Base-by-base conservation (phyloP, 345 rosid species). In the Salix suchowensis region DNA sequence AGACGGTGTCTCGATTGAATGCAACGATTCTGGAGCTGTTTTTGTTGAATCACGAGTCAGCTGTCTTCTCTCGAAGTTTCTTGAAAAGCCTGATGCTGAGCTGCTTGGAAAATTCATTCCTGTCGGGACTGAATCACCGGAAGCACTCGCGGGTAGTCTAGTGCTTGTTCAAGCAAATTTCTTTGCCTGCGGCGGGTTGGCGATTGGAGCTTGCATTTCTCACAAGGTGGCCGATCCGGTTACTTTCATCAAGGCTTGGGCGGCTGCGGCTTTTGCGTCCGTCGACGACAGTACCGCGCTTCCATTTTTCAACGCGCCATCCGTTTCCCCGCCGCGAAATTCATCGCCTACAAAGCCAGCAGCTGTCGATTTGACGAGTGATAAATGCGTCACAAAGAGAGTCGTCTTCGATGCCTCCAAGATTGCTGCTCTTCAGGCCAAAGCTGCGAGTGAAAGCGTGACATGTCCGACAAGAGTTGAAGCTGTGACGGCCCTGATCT, bases 21-120 rank as follows among this genome's bases (percentile, higher is more conserved):
- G 87, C 74, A 77, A 75, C 61, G 88, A 88, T 40, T 74, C 71
- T 40, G 88, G 90, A 14, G 87, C 77, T 21, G 67, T 79, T 64
- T 87, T 74, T 18, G 67, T 84, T 24, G 85, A 83, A 75, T 86
- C 90, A 66, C 67, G 10, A 67, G 85, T 79, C 26, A 73, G 80
- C 26, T 40, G 65, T 23, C 44, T 23, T 74, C 79, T 88, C 62
- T 78, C 87, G 0, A 72, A 74, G 67, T 67, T 81, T 79, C 82
- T 86, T 16, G 46, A 40, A 36, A 74, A 65, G n/a, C 85, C 85
- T 4, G 69, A 73, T 30, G 68, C 24, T 6, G 70, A 80, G 55
- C 50, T 77, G 24, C 21, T 87, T 14, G 72, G 76, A 50, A 48
- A 34, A 42, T 81, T 89, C 68, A 28, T 85, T 46, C 87, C 89